Conservation (phyloP, 768 basidiomycete species). For the Mycena rosella region DNA sequence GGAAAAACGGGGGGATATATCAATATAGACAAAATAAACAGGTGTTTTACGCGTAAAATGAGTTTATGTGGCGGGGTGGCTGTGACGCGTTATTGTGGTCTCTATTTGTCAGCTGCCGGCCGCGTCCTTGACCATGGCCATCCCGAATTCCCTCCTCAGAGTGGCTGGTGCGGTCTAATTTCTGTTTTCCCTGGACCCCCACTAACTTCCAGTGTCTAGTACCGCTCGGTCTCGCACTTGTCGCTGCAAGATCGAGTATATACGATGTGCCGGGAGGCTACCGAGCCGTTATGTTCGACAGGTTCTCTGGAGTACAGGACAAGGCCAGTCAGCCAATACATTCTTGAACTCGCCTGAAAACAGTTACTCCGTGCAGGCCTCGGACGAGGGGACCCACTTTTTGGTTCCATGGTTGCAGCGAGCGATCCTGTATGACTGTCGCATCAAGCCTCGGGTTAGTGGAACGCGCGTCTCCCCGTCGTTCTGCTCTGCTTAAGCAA, state of each 20-base stretch:
- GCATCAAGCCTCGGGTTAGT: constrained; percentile 93
- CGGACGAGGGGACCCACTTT: constrained; percentile 95
- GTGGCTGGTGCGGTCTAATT: constrained; percentile 23
- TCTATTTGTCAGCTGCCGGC: constrained; percentile 22
- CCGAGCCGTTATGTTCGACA: constrained; percentile 97
- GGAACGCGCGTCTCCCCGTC: neutral
- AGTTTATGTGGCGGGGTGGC: too few relatives aligned
- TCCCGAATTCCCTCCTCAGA: constrained; percentile 21
- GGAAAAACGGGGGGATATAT: constrained; percentile 65
- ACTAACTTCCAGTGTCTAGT: constrained; percentile 46
- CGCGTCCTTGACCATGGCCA: constrained; percentile 27
- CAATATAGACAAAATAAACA: too few relatives aligned
- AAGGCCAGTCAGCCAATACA: constrained; percentile 56
- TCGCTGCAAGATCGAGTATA: constrained; percentile 56
- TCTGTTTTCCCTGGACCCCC: constrained; percentile 20
- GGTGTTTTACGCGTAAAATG: too few relatives aligned
- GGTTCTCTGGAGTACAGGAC: constrained; percentile 92
- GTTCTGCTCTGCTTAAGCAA: neutral
- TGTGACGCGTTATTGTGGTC: constrained; percentile 28
- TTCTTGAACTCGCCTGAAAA: neutral
- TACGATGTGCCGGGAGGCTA: constrained; percentile 91
- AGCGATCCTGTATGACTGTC: constrained; percentile 97
- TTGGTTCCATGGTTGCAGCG: constrained; percentile 95
- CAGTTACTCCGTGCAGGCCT: constrained; percentile 64
- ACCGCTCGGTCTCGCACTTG: constrained; percentile 47